A percentile compares a stretch with the other conserved stretches of the same genome.
Evolutionary conservation across 768 basidiomycete genomes (phyloP).

Genomic region (Pulveroboletus frians): DNA sequence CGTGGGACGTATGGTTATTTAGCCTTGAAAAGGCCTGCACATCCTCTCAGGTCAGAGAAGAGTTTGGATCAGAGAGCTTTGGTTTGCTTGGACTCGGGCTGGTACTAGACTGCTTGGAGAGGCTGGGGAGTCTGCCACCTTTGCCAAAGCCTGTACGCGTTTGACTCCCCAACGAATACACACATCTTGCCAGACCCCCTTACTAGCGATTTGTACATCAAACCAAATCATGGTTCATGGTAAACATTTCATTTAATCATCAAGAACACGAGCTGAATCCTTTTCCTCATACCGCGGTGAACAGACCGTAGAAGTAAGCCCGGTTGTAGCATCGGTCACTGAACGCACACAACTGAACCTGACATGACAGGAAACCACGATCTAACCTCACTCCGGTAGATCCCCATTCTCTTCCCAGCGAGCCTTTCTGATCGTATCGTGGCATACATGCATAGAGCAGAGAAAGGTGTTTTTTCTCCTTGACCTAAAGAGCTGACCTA

Average conservation of each 20-base stretch:
- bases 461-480: slow-evolving; percentile 9
- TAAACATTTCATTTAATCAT: slow-evolving; percentile 5
- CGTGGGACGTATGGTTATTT: slow-evolving; percentile 65
- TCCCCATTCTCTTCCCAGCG: neutral
- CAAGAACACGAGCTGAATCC: slow-evolving; percentile 3
- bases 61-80: slow-evolving; percentile 60
- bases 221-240: slow-evolving; percentile 16
- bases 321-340: neutral
- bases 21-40: slow-evolving; percentile 36
- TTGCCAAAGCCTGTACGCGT: slow-evolving; percentile 4
- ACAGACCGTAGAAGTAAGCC: slow-evolving; percentile 17
- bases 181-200: neutral
- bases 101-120: slow-evolving; percentile 55
- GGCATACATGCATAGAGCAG: slow-evolving; percentile 1
- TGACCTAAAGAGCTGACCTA: neutral
- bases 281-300: neutral
- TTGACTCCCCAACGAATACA: neutral
- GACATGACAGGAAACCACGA: slow-evolving; percentile 9
- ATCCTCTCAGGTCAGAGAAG: slow-evolving; percentile 13
- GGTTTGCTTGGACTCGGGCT: slow-evolving; percentile 57
- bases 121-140: slow-evolving; percentile 30
- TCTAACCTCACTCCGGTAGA: slow-evolving; percentile 11
- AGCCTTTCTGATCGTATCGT: neutral
- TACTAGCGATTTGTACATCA: neutral
- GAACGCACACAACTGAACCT: neutral